A percentile compares a stretch with the other conserved stretches of the same genome.
These are phyloP conservation scores for Phialocephala subalpina DNA, from an alignment of 2,329 filamentous ascomycete genomes.

Conservation along the genomic window DNA sequence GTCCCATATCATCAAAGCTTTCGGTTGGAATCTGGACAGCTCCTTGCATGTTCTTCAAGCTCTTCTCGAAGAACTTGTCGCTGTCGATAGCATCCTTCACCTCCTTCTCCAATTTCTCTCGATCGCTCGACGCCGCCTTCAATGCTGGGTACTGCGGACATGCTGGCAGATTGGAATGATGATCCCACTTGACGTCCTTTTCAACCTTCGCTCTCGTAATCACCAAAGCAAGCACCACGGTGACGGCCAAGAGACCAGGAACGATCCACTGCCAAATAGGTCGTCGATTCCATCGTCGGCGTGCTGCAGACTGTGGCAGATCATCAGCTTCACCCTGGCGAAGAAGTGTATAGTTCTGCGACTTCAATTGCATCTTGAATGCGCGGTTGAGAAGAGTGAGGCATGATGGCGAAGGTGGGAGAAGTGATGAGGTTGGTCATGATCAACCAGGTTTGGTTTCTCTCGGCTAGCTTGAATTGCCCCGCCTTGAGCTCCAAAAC, in stretches of 20 bases:
- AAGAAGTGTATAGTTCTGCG: constrained; percentile 32
- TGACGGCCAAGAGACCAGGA: constrained; percentile 16
- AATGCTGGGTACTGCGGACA: constrained; percentile 37
- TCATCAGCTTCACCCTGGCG: constrained; percentile 24
- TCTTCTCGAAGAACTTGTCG: constrained; percentile 33
- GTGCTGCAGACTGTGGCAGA: neutral
- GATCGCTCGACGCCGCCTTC: constrained; percentile 13
- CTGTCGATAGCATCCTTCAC: constrained; percentile 28
- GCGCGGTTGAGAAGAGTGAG: neutral
- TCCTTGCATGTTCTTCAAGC: constrained; percentile 47
- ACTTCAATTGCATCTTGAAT: constrained; percentile 20
- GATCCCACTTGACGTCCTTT: constrained; percentile 15
- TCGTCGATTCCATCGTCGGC: constrained; percentile 14
- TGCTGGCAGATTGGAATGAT: constrained; percentile 19
- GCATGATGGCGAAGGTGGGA: constrained; percentile 7
- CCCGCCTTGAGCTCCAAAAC: constrained; percentile 4
- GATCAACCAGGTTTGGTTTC: constrained; percentile 5
- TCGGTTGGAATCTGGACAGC: constrained; percentile 63
- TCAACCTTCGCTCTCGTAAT: constrained; percentile 3
- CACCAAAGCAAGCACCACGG: constrained; percentile 18
- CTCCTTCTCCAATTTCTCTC: constrained; percentile 26
- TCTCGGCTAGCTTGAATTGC: constrained; percentile 2
- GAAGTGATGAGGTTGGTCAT: neutral
- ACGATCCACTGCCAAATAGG: constrained; percentile 24
- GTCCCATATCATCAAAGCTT: constrained; percentile 63